Evolutionary conservation across 2,329 filamentous ascomycete genomes (phyloP).

Genomic region (Plectosphaerella cucumerina): DNA sequence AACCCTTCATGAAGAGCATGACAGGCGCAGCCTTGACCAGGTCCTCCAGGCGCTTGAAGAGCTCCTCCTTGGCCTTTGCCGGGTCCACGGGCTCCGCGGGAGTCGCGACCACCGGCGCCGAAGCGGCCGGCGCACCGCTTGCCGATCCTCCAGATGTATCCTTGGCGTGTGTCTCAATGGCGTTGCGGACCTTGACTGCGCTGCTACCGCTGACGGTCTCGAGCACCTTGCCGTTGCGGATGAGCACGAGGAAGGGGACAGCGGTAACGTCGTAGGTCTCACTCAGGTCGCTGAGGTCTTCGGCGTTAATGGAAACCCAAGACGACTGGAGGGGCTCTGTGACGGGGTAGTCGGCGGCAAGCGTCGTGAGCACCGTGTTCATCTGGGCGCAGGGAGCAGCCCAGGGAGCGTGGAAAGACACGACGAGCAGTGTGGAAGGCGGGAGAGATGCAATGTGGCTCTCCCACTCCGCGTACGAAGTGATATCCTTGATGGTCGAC

Average conservation of each 20-base stretch:
- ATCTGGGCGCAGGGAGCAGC: constrained; percentile 94
- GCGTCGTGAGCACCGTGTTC: constrained; percentile 77
- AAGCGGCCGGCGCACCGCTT: constrained; percentile 33
- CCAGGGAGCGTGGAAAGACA: constrained; percentile 97
- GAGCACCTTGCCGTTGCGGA: constrained; percentile 69
- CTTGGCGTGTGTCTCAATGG: constrained; percentile 78
- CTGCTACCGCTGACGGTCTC: constrained; percentile 90
- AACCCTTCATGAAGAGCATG: constrained; percentile 99
- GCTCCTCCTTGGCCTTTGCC: constrained; percentile 69
- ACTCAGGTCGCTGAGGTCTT: constrained; percentile 87
- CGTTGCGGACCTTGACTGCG: constrained; percentile 75
- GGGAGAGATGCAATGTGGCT: constrained; percentile 63
- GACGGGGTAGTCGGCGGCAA: constrained; percentile 80
- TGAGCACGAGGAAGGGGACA: constrained; percentile 85
- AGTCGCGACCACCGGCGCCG: constrained; percentile 8
- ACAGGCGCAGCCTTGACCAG: constrained; percentile 93
- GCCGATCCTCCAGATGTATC: constrained; percentile 27
- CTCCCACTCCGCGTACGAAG: constrained; percentile 69
- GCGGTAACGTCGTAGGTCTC: constrained; percentile 93
- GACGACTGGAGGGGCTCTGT: constrained; percentile 62
- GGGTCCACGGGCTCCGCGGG: constrained; percentile 23
- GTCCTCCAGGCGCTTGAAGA: constrained; percentile 75
- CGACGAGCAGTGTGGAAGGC: constrained; percentile 68
- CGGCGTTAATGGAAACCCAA: constrained; percentile 90
- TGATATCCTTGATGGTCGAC: constrained; percentile 76